Evolutionary conservation across 2,329 filamentous ascomycete species (phyloP).

Genomic region (Bipolaris victoriae): DNA sequence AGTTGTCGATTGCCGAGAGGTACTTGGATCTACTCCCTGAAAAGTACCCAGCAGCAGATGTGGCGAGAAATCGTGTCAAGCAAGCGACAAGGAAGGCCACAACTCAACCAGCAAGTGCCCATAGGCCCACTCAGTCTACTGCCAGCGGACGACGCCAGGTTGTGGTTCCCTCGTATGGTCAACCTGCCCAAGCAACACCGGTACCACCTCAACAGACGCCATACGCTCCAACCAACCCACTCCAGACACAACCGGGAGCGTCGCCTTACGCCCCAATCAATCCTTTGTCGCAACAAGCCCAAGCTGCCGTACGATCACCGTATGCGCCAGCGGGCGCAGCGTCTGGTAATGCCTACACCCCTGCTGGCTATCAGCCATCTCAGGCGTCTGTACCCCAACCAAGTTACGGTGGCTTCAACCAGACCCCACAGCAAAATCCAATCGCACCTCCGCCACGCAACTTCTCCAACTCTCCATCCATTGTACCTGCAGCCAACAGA

Average conservation of each 20-base stretch:
- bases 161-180: conserved; percentile 47
- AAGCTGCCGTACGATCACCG: conserved; percentile 29
- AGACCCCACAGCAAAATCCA: conserved; percentile 51
- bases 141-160: conserved; percentile 42
- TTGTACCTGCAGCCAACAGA: conserved; percentile 68
- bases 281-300: conserved; percentile 38
- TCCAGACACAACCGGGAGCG: conserved; percentile 33
- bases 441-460: conserved; percentile 69
- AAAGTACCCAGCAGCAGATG: conserved; percentile 83
- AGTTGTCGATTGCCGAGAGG: conserved; percentile 83
- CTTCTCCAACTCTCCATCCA: conserved; percentile 68
- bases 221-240: conserved; percentile 36
- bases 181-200: conserved; percentile 22
- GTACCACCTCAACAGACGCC: conserved; percentile 28
- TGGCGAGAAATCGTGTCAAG: conserved; percentile 83
- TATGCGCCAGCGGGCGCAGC: conserved; percentile 19
- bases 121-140: conserved; percentile 50
- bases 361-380: conserved; percentile 61
- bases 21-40: conserved; percentile 87
- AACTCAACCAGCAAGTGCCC: conserved; percentile 50
- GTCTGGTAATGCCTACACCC: conserved; percentile 52
- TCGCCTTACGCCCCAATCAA: conserved; percentile 35
- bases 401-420: conserved; percentile 56
- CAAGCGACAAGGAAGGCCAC: conserved; percentile 74
- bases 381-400: conserved; percentile 42